phyloP scores from a whole-genome alignment of 345 rosid genomes.

The Iberis pinnata region DNA sequence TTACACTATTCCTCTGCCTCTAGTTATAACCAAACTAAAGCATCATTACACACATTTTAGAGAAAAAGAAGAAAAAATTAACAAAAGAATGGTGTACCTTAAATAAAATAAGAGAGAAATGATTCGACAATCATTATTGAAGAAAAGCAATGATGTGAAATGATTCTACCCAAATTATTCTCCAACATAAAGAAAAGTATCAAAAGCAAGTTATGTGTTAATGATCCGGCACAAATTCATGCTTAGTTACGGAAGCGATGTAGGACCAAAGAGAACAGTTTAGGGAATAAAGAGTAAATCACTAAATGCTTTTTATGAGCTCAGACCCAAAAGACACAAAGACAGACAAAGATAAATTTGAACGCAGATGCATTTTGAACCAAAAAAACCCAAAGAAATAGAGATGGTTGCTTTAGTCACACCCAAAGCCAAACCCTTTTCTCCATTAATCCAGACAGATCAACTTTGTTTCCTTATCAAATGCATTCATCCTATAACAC shows the following conservation, averaged over 20 bases:
- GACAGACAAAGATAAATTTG: neutral
- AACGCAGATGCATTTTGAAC: slow-evolving; percentile 2
- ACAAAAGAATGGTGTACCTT: too few relatives aligned
- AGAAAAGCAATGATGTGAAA: slow-evolving; percentile 3
- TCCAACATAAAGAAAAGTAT: neutral
- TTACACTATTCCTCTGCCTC: slow-evolving; percentile 16
- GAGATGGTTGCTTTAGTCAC: slow-evolving; percentile 16
- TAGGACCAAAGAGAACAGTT: slow-evolving; percentile 22
- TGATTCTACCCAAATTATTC: neutral
- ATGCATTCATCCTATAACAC: slow-evolving; percentile 3
- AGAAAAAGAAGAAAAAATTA: neutral
- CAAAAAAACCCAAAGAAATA: slow-evolving; percentile 11
- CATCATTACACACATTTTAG: neutral
- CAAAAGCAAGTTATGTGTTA: neutral
- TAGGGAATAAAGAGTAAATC: slow-evolving; percentile 12
- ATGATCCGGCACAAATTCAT: neutral
- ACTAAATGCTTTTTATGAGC: slow-evolving; percentile 13
- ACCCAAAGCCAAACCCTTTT: slow-evolving; percentile 12
- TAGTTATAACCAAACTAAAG: slow-evolving; percentile 6
- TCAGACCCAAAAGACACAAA: slow-evolving; percentile 9
- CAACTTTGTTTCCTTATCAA: slow-evolving; percentile 11
- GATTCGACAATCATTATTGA: neutral
- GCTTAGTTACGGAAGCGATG: slow-evolving; percentile 13
- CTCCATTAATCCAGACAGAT: neutral
- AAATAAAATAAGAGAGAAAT: slow-evolving; percentile 11